Conservation (phyloP, 2,329 filamentous ascomycete species). For the Myriosclerotinia duriaeana region DNA sequence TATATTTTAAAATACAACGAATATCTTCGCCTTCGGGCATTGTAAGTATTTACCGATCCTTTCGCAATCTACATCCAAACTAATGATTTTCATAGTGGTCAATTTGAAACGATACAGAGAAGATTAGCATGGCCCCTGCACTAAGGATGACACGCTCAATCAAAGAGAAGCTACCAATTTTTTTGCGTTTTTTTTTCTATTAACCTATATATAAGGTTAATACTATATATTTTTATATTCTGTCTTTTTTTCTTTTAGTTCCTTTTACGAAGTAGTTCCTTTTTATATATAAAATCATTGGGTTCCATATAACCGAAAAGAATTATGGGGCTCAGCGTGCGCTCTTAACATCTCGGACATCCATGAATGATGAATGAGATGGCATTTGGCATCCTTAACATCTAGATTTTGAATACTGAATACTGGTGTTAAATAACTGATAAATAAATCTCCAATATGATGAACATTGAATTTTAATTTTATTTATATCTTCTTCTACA, state of each 20-base stretch:
- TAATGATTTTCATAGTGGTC: slow-evolving; percentile 39
- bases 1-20: background rate
- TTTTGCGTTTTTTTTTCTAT: slow-evolving; percentile 27
- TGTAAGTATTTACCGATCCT: slow-evolving; percentile 22
- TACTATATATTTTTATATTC: too few relatives aligned
- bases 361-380: too few relatives aligned
- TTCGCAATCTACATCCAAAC: slow-evolving; percentile 1
- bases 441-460: background rate
- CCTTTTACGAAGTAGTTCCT: too few relatives aligned
- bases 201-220: too few relatives aligned
- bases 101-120: slow-evolving; percentile 69
- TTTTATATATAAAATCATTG: too few relatives aligned
- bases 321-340: background rate
- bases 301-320: background rate
- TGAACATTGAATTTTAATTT: too few relatives aligned
- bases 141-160: slow-evolving; percentile 72
- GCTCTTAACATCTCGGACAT: too few relatives aligned
- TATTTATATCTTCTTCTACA: too few relatives aligned
- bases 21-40: slow-evolving; percentile 24
- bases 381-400: too few relatives aligned
- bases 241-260: too few relatives aligned
- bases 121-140: slow-evolving; percentile 81
- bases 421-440: too few relatives aligned
- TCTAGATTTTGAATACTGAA: too few relatives aligned
- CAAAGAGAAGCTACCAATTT: slow-evolving; percentile 38